Conservation (phyloP, 306 rosid genomes). For the Comarum palustre region DNA sequence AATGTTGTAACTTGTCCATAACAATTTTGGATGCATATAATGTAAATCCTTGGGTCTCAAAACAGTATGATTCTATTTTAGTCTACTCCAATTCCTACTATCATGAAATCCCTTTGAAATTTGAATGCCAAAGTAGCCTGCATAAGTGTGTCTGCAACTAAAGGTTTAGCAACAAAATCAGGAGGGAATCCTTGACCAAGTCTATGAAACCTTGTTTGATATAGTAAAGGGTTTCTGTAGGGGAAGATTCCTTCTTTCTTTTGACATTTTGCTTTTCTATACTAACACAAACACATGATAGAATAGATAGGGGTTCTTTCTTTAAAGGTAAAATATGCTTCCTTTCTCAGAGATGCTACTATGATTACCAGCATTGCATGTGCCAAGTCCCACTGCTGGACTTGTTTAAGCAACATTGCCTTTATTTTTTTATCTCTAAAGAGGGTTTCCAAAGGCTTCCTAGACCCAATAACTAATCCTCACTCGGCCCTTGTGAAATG, state of each 20-base stretch:
- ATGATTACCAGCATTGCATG: constrained; percentile 2
- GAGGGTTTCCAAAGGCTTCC: no score
- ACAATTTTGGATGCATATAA: neutral
- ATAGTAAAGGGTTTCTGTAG: neutral
- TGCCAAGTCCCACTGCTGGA: neutral
- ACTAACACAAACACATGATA: neutral
- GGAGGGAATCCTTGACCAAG: neutral
- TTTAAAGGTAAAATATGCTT: constrained; percentile 10
- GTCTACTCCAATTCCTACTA: neutral
- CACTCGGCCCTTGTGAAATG: no score
- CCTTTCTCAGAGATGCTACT: neutral
- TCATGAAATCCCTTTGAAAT: neutral
- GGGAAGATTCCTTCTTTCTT: neutral
- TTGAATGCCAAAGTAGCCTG: neutral
- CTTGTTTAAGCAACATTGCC: neutral
- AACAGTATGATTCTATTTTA: neutral
- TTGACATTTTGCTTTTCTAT: neutral
- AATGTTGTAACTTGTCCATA: neutral
- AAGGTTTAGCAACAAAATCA: neutral
- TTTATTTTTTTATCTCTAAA: no score
- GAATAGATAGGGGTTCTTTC: neutral
- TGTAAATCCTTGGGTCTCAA: neutral
- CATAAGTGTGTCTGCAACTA: neutral
- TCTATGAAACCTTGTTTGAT: neutral
- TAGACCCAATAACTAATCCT: no score